Conservation (phyloP, 2,329 filamentous ascomycete species). For the Pseudogymnoascus sp. region DNA sequence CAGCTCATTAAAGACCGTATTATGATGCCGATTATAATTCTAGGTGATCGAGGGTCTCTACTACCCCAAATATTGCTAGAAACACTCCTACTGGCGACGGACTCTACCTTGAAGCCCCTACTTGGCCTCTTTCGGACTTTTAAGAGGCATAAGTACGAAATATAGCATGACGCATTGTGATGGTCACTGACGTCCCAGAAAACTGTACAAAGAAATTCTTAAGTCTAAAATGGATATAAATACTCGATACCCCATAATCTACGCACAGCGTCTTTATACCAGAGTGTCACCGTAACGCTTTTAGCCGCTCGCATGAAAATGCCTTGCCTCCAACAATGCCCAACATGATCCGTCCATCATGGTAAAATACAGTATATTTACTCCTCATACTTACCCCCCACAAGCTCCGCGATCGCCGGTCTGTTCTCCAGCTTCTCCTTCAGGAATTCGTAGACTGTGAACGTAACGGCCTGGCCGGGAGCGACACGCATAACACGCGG, state of each 20-base stretch:
- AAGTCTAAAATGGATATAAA: not conserved
- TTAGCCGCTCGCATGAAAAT: constrained; percentile 7
- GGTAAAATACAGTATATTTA: constrained; percentile 28
- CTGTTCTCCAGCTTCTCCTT: constrained; percentile 60
- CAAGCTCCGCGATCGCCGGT: constrained; percentile 49
- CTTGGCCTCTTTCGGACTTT: not conserved
- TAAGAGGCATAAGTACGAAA: not conserved
- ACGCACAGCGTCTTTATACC: constrained; percentile 8
- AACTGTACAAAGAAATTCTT: not conserved
- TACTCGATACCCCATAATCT: not conserved
- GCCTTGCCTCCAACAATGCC: constrained; percentile 4
- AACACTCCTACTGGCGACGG: not conserved
- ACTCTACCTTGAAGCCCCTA: not conserved
- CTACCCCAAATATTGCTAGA: not conserved
- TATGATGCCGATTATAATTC: not conserved
- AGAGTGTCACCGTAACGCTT: constrained; percentile 7
- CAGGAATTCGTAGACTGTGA: constrained; percentile 69
- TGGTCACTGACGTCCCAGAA: not conserved
- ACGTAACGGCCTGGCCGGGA: constrained; percentile 77
- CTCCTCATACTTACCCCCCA: constrained; percentile 59
- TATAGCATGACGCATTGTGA: not conserved
- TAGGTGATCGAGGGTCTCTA: not conserved
- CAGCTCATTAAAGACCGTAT: not conserved
- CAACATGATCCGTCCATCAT: constrained; percentile 1
- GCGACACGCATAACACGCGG: constrained; percentile 95